Percentiles rank a stretch among this genome's conserved stretches.
Evolutionary conservation across 495 filamentous ascomycete genomes (phyloP).

Genomic region (Glutinoglossum americanum): DNA sequence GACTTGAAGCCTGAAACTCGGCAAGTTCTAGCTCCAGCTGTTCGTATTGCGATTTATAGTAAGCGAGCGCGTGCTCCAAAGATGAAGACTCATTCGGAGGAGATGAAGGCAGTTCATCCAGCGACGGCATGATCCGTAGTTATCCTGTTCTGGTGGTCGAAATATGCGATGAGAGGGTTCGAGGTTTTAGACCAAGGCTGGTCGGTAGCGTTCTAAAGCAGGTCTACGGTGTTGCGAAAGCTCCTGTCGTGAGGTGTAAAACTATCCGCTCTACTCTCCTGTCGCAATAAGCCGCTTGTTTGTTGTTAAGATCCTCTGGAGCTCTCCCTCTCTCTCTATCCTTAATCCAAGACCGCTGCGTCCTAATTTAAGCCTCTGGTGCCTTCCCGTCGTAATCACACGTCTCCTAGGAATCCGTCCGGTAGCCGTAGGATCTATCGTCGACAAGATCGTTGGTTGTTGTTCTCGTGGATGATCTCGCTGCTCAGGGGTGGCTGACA

Average conservation of each 20-base stretch:
- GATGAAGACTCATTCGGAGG: conserved; percentile 30
- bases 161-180: background rate
- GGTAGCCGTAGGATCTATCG: background rate
- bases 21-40: conserved; percentile 75
- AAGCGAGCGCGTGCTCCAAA: conserved; percentile 53
- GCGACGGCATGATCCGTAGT: conserved; percentile 16
- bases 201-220: background rate
- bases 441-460: background rate
- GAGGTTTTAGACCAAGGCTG: background rate
- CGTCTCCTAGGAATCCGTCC: background rate
- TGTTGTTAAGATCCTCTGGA: background rate
- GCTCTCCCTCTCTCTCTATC: background rate
- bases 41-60: conserved; percentile 93
- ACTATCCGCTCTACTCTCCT: background rate
- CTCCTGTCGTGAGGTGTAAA: background rate
- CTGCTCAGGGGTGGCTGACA: background rate
- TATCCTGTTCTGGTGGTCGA: background rate
- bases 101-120: conserved; percentile 41
- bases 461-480: background rate
- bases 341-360: background rate
- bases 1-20: conserved; percentile 85
- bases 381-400: background rate
- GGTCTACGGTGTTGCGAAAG: background rate
- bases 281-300: background rate
- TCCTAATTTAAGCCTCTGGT: background rate